phyloP scores from a whole-genome alignment of 805 yeast species.

The Ogataea chonburiensis region DNA sequence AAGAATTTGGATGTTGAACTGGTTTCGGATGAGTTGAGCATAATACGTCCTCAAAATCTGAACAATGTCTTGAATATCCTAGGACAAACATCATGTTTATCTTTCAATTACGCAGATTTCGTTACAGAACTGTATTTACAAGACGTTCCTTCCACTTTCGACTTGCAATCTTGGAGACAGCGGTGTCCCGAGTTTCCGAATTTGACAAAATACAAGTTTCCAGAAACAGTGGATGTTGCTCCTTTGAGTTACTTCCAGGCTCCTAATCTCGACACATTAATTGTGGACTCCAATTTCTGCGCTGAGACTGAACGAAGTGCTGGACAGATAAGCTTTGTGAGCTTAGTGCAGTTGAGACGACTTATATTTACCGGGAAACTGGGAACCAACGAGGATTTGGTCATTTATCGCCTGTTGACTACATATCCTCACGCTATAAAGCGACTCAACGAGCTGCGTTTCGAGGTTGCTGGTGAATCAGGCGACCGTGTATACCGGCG shows the following conservation, averaged over 20 bases:
- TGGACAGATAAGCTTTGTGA: slow-evolving; percentile 29
- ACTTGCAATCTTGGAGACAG: slow-evolving; percentile 27
- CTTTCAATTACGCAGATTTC: slow-evolving; percentile 26
- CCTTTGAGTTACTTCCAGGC: slow-evolving; percentile 28
- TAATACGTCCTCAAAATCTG: slow-evolving; percentile 16
- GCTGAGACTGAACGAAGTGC: slow-evolving; percentile 22
- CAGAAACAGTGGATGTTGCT: slow-evolving; percentile 18
- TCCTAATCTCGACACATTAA: slow-evolving; percentile 26
- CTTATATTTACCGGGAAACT: slow-evolving; percentile 29
- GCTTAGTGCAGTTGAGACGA: slow-evolving; percentile 19
- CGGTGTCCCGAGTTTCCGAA: slow-evolving; percentile 16
- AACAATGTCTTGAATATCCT: slow-evolving; percentile 21
- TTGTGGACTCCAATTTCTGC: slow-evolving; percentile 32
- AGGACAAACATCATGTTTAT: slow-evolving; percentile 16
- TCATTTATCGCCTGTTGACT: slow-evolving; percentile 31
- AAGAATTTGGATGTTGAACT: slow-evolving; percentile 22
- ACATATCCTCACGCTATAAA: slow-evolving; percentile 28
- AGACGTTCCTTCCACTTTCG: slow-evolving; percentile 20
- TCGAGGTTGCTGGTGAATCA: slow-evolving; percentile 24
- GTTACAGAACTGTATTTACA: slow-evolving; percentile 28
- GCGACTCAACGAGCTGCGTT: slow-evolving; percentile 27
- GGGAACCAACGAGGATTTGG: slow-evolving; percentile 36
- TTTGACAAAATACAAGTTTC: slow-evolving; percentile 25
- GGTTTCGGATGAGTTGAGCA: slow-evolving; percentile 20
- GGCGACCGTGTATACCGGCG: slow-evolving; percentile 33